These are phyloP conservation scores for Curvularia spicifera DNA, from an alignment of 2,329 filamentous ascomycete species.

Conservation along the genomic window DNA sequence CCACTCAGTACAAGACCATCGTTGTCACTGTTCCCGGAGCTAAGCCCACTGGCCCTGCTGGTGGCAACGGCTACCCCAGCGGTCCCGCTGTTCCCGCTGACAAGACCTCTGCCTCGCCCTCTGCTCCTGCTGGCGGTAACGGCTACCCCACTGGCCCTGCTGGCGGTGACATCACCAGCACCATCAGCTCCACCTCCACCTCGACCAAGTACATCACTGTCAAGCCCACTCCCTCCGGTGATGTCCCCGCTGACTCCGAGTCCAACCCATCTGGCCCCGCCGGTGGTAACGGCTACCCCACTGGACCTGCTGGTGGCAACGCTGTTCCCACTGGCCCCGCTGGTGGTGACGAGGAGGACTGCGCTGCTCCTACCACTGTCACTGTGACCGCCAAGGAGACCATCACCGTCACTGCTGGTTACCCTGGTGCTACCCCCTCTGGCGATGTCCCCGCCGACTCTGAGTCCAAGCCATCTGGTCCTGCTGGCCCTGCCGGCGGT, in stretches of 20 bases:
- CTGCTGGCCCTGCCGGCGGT: background rate
- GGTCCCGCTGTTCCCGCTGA: slow-evolving; percentile 9
- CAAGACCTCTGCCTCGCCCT: slow-evolving; percentile 15
- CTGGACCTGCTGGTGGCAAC: slow-evolving; percentile 25
- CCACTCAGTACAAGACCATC: slow-evolving; percentile 44
- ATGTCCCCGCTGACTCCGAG: slow-evolving; percentile 5
- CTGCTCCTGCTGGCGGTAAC: slow-evolving; percentile 4
- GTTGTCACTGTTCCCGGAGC: slow-evolving; percentile 30
- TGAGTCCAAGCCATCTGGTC: too few species aligned
- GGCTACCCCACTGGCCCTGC: slow-evolving; percentile 12
- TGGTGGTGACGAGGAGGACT: slow-evolving; percentile 32
- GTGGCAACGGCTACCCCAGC: too few species aligned
- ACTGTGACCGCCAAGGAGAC: slow-evolving; percentile 49
- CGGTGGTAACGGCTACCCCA: slow-evolving; percentile 1
- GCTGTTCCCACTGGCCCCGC: background rate
- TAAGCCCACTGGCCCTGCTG: slow-evolving; percentile 11
- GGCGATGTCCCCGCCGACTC: slow-evolving; percentile 15
- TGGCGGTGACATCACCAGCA: slow-evolving; percentile 43
- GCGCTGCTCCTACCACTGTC: slow-evolving; percentile 45
- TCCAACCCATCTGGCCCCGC: slow-evolving; percentile 8
- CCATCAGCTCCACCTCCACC: slow-evolving; percentile 42
- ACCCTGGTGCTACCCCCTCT: slow-evolving; percentile 16
- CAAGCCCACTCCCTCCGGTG: slow-evolving; percentile 15
- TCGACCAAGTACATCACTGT: slow-evolving; percentile 44
- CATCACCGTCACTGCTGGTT: slow-evolving; percentile 44